Percentiles rank a stretch among this genome's conserved stretches.
These are phyloP conservation scores for Wickerhamomyces kurtzmanii DNA, from an alignment of 805 yeast species.

Conservation along the genomic window DNA sequence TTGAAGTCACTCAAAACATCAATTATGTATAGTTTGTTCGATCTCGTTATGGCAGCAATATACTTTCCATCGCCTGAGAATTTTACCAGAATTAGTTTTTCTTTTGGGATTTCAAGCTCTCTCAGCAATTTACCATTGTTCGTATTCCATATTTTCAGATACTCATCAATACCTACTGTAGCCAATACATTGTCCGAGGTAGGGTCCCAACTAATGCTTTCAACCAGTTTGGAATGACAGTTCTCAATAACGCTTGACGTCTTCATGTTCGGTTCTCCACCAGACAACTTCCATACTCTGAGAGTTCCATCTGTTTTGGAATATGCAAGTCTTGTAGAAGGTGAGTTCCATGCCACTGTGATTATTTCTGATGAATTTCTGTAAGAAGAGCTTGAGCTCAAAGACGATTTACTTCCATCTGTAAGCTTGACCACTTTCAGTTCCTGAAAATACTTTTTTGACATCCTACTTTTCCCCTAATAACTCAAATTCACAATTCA, in stretches of 20 bases:
- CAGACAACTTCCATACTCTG: slow-evolving; percentile 19
- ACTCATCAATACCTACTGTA: slow-evolving; percentile 37
- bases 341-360: slow-evolving; percentile 17
- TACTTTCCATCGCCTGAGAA: slow-evolving; percentile 29
- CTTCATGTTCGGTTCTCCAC: slow-evolving; percentile 20
- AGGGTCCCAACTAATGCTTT: slow-evolving; percentile 40
- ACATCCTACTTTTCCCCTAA: no score
- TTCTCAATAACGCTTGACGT: slow-evolving; percentile 23
- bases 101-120: slow-evolving; percentile 18
- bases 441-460: no score
- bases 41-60: slow-evolving; percentile 32
- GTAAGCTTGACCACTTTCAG: no score
- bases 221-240: slow-evolving; percentile 29
- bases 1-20: slow-evolving; percentile 22
- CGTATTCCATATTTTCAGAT: slow-evolving; percentile 36
- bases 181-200: slow-evolving; percentile 32
- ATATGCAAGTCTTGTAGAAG: slow-evolving; percentile 18
- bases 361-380: slow-evolving; percentile 5
- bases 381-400: slow-evolving; percentile 1
- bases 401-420: no score
- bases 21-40: slow-evolving; percentile 25
- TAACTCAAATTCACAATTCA: no score
- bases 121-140: slow-evolving; percentile 22
- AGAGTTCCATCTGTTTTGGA: slow-evolving; percentile 18
- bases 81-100: slow-evolving; percentile 11